Base-by-base conservation (phyloP, 306 rosid genomes). In the Corylus americana region DNA sequence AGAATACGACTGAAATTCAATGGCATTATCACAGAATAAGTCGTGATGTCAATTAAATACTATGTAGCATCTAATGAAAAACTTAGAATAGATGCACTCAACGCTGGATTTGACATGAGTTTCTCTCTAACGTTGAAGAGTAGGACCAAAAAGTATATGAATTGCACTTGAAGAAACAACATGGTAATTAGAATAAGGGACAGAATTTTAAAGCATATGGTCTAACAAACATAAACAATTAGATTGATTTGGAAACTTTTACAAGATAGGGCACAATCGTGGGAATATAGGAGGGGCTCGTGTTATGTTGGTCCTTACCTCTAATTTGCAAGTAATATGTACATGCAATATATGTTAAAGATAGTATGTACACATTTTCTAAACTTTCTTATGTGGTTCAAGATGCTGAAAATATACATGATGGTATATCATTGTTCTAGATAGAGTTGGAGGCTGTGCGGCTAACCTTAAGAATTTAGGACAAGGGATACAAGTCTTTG, bases 391-490 rank as follows among this genome's bases (percentile, higher is more conserved):
- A 20, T 7, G 63, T 57, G 63, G 2, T 57, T 20, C 18, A 6
- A 57, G 29, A 17, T 57, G 71, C 12, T 66, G 71, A 73, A n/a
- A 67, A 68, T 22, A 66, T 27, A n/a, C 70, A 55, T 31, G 11
- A 62, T 53, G 84, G 71, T 57, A 66, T 57, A 16, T 67, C 42
- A 44, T 62, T 54, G 42, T 73, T 44, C 72, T 69, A 48, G 37
- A 75, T 51, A 48, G 76, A 48, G 71, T 71, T 29, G 20, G 29
- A 70, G 25, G 29, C 70, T 59, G 37, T n/a, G 27, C 25, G 10
- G 29, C 20, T 4, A 7, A 4, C 68, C 55, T 25, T 55, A 48
- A 13, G 51, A 8, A 39, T 27, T 67, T n/a, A 37, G 70, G 71
- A 67, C 71, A 18, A 37, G 22, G 29, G 5, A 39, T 42, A 39